A percentile compares a stretch with the other conserved stretches of the same genome.
Conservation (phyloP, 768 basidiomycete species). For the Coprinopsis marcescibilis region DNA sequence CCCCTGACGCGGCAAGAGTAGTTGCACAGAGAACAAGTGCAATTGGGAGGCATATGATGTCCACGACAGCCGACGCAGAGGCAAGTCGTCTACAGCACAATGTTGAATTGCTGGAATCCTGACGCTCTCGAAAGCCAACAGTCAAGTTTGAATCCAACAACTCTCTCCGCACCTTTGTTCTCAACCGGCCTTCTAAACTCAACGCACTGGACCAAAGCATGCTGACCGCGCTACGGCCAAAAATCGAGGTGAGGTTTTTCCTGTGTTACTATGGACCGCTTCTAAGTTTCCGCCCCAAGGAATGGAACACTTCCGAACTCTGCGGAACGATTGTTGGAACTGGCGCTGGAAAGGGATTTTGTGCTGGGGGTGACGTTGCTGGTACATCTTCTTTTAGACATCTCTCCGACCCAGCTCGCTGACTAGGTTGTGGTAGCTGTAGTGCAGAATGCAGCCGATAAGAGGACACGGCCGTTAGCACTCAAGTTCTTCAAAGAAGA, state of each 20-base stretch:
- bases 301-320: constrained; percentile 69
- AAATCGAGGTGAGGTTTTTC: constrained; percentile 57
- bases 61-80: constrained; percentile 32
- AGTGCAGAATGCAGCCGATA: constrained; percentile 42
- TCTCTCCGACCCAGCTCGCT: background rate
- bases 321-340: constrained; percentile 69
- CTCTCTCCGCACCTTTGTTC: constrained; percentile 58
- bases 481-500: constrained; percentile 88
- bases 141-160: constrained; percentile 69
- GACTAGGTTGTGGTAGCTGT: constrained; percentile 39
- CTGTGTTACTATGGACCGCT: constrained; percentile 9
- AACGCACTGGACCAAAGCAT: constrained; percentile 82
- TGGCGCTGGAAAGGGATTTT: constrained; percentile 75
- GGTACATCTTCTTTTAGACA: constrained; percentile 43
- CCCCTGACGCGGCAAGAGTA: constrained; percentile 30
- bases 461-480: constrained; percentile 53
- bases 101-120: background rate
- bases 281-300: constrained; percentile 35
- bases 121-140: constrained; percentile 28
- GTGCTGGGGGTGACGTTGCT: constrained; percentile 91
- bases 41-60: constrained; percentile 46
- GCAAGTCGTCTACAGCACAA: constrained; percentile 21
- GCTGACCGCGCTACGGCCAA: constrained; percentile 62
- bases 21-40: constrained; percentile 36
- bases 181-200: constrained; percentile 75